phyloP scores from a whole-genome alignment of 2,329 filamentous ascomycete species.

The Colletotrichum sp. region DNA sequence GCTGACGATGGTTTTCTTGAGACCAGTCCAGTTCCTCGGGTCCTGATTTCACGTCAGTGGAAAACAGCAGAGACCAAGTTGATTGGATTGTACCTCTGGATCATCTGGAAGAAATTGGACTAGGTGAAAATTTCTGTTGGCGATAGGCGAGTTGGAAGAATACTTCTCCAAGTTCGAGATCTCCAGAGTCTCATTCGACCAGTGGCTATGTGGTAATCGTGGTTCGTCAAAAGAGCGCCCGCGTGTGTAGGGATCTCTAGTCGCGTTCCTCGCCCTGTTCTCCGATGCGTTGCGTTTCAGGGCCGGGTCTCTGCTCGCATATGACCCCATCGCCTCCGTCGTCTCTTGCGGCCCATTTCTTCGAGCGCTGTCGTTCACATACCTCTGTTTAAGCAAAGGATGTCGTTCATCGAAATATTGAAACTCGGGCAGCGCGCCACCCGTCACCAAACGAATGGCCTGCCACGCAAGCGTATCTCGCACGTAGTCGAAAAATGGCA shows the following conservation, averaged over 20 bases:
- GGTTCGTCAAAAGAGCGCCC: neutral
- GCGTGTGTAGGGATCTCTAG: neutral
- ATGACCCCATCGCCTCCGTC: neutral
- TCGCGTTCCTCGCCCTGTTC: neutral
- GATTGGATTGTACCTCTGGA: neutral
- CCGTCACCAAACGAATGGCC: neutral
- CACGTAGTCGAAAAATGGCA: conserved; percentile 11
- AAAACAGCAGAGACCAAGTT: neutral
- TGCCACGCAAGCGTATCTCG: conserved; percentile 15
- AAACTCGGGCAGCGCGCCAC: neutral
- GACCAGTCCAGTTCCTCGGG: conserved; percentile 78
- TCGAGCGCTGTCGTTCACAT: neutral
- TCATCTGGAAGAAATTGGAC: conserved; percentile 17
- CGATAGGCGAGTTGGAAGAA: neutral
- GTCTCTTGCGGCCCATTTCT: neutral
- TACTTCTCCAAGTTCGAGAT: conserved; percentile 1
- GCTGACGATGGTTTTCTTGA: conserved; percentile 67
- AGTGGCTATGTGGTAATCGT: neutral
- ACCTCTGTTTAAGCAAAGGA: conserved; percentile 1
- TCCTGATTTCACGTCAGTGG: conserved; percentile 52
- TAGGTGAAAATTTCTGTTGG: neutral
- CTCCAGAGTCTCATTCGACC: neutral
- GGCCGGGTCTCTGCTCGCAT: neutral
- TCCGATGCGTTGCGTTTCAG: neutral
- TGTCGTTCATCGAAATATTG: conserved; percentile 15